A percentile compares a stretch with the other conserved stretches of the same genome.
phyloP scores from a whole-genome alignment of 176 grass and related monocot genomes.

The Pharus latifolius region DNA sequence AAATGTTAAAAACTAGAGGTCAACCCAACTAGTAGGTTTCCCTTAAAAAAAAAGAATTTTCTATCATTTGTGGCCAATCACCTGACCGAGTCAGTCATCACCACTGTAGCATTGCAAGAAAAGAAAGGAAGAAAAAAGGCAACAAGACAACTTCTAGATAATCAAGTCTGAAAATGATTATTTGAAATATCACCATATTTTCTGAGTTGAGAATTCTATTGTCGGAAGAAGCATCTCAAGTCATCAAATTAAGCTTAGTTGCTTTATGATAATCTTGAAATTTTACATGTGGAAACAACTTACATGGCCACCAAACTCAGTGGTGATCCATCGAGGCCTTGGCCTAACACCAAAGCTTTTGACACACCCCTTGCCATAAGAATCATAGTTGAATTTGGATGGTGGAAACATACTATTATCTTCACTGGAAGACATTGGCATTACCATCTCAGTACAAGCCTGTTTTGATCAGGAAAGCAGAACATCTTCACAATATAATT shows the following conservation, averaged over 20 bases:
- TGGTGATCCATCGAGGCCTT: conserved; percentile 69
- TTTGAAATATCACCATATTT: not conserved
- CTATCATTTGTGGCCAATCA: no score
- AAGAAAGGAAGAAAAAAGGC: no score
- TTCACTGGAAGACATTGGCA: conserved; percentile 79
- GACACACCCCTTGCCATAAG: conserved; percentile 41
- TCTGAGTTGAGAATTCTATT: not conserved
- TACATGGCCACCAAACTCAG: conserved; percentile 94
- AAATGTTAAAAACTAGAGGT: not conserved
- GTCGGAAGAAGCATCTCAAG: not conserved
- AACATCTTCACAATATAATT: not conserved
- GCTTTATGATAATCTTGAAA: not conserved
- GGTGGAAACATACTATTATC: conserved; percentile 71
- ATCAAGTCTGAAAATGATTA: no score
- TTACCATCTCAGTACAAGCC: conserved; percentile 99
- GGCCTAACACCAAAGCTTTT: conserved; percentile 60
- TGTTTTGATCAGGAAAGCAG: conserved; percentile 25
- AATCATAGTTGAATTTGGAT: conserved; percentile 57
- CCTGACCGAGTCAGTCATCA: no score
- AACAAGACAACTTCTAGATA: no score
- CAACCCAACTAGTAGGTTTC: not conserved
- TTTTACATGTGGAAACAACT: conserved; percentile 14
- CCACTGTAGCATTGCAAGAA: no score
- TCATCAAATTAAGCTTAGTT: not conserved
- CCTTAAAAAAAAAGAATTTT: not conserved